phyloP scores from a whole-genome alignment of 768 basidiomycete species.

The Tulasnella calospora region DNA sequence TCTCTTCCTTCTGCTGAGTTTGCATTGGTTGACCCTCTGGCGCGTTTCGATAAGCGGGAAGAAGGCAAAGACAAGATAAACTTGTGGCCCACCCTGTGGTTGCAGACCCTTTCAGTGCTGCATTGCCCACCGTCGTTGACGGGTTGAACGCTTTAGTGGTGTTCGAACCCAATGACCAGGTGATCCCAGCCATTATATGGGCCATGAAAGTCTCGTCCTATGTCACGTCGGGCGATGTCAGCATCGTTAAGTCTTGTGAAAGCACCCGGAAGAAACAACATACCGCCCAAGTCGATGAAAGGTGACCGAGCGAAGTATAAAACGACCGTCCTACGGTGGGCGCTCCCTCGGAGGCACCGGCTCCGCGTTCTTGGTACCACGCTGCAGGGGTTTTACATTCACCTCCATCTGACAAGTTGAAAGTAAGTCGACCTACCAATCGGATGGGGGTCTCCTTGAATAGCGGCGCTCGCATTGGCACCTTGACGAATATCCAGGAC shows the following conservation, averaged over 20 bases:
- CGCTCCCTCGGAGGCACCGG: slow-evolving; percentile 51
- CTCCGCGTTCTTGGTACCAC: slow-evolving; percentile 76
- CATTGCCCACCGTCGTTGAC: slow-evolving; percentile 56
- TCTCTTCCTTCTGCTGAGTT: not conserved
- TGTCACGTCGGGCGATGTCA: slow-evolving; percentile 22
- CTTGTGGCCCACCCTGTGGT: not conserved
- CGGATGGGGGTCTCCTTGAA: slow-evolving; percentile 64
- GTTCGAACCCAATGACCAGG: slow-evolving; percentile 64
- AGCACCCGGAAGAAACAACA: slow-evolving; percentile 30
- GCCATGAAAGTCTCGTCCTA: slow-evolving; percentile 64
- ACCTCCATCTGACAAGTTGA: not conserved
- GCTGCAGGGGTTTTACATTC: slow-evolving; percentile 42
- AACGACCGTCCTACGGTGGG: slow-evolving; percentile 64
- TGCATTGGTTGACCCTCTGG: not conserved
- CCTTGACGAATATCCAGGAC: slow-evolving; percentile 33
- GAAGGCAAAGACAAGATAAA: not conserved
- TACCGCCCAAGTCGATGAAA: slow-evolving; percentile 73
- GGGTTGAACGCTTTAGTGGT: slow-evolving; percentile 62
- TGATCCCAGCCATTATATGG: slow-evolving; percentile 71
- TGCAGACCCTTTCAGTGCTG: not conserved
- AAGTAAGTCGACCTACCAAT: slow-evolving; percentile 48
- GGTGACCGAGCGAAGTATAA: slow-evolving; percentile 77
- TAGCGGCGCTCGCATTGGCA: slow-evolving; percentile 51
- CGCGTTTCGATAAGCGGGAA: not conserved
- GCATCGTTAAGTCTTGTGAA: not conserved